Evolutionary conservation across 2,329 filamentous ascomycete genomes (phyloP).

Genomic region (Blastomyces gilchristii): DNA sequence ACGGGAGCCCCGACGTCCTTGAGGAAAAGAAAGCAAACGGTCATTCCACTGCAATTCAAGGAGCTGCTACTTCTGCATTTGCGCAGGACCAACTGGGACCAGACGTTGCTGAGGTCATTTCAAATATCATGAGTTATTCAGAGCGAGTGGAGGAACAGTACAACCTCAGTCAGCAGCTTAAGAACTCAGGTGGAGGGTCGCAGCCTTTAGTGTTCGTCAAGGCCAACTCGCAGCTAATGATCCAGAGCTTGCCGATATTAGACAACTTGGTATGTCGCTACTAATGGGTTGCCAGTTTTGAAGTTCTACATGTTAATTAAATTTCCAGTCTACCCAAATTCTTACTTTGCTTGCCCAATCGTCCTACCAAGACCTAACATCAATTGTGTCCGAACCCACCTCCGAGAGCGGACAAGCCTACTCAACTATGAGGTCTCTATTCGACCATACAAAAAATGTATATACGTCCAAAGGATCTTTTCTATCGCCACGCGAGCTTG

Average conservation of each 20-base stretch:
- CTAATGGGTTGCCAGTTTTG: constrained; percentile 9
- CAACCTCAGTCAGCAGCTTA: constrained; percentile 27
- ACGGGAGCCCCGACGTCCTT: constrained; percentile 21
- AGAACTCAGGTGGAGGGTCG: constrained; percentile 20
- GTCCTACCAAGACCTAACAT: constrained; percentile 46
- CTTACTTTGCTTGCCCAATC: constrained; percentile 48
- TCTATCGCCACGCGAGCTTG: constrained; percentile 44
- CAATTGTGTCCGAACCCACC: constrained; percentile 46
- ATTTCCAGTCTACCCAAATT: constrained; percentile 46
- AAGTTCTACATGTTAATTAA: constrained; percentile 9
- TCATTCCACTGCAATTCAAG: not conserved
- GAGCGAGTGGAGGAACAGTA: constrained; percentile 34
- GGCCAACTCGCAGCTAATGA: constrained; percentile 40
- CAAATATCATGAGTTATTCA: constrained; percentile 35
- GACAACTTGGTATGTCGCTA: constrained; percentile 46
- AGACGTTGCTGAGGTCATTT: constrained; percentile 32
- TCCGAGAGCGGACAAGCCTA: constrained; percentile 53
- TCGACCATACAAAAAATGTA: constrained; percentile 53
- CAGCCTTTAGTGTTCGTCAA: constrained; percentile 32
- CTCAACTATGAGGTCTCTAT: constrained; percentile 50
- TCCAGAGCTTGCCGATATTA: constrained; percentile 51
- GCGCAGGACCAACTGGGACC: constrained; percentile 23
- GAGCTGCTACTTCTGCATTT: constrained; percentile 17
- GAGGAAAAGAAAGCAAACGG: constrained; percentile 3
- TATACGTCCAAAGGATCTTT: constrained; percentile 49